Evolutionary conservation across 768 basidiomycete genomes (phyloP), one percentile per base, ranked within the genome.

Genomic region (Melanogaster broomeanus): DNA sequence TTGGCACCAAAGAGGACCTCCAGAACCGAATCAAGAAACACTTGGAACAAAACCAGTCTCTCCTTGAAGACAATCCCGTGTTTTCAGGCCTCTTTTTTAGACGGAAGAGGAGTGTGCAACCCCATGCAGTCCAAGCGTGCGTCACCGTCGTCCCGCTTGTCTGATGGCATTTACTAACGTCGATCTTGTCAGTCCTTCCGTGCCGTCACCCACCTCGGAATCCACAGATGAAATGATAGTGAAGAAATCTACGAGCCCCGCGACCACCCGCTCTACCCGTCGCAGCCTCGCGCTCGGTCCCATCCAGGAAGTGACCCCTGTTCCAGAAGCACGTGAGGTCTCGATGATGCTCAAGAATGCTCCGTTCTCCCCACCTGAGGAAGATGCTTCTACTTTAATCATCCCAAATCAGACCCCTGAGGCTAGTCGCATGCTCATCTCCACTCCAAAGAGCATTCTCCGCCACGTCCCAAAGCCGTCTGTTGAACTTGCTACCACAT

Each of bases 1-100:
- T 69, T 31, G 86, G 86, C 34, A 88, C 83, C 2, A 84, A 80
- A 53, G 84, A 87, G 27, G 84, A 85, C 3, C 53, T 88, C 11
- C 77, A 80, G 48, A 62, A 62, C n/a, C 74, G 85, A 52, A 85
- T 88, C 55, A 85, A 81, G 59, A 78, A 71, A 50, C 77, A 87
- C 55, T 77, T 88, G 16, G 84, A 86, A 42, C 57, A 63, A 33
- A 74, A 87, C 61, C 80, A 81, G 44, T 57, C 72, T 30, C 61
- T 68, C 18, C 73, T 87, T 22, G 83, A 83, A 57, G 81, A 84
- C 25, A 72, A 85, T 44, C 78, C 83, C 16, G 60, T 50, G 1
- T 88, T 87, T 60, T 53, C 77, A 6, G 85, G 87, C 18, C 71
- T 88, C 16, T 85, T 74, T 55, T 66, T 39, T 10, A 69, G 39